Conservation (phyloP, 1,284 basidiomycete species). For the Ceratobasidium papillatum region DNA sequence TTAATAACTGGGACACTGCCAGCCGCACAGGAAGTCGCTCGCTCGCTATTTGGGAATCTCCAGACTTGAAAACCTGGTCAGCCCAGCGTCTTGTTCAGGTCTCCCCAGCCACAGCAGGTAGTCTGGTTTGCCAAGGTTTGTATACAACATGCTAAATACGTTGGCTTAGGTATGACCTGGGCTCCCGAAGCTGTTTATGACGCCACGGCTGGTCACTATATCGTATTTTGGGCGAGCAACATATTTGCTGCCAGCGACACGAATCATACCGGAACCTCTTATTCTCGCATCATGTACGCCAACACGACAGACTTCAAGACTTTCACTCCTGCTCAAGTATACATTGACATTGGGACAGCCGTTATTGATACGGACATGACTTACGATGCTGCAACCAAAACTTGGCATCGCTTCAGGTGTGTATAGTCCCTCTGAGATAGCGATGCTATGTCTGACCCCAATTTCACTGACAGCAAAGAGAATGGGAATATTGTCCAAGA, state of each 20-base stretch:
- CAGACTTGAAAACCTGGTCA: slow-evolving; percentile 32
- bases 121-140: background rate
- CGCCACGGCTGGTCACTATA: slow-evolving; percentile 7
- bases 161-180: slow-evolving; percentile 15
- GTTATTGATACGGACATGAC: slow-evolving; percentile 22
- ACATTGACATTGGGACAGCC: slow-evolving; percentile 28
- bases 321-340: slow-evolving; percentile 30
- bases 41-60: slow-evolving; percentile 31
- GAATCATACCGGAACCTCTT: slow-evolving; percentile 28
- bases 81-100: slow-evolving; percentile 26
- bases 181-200: slow-evolving; percentile 35
- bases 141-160: background rate
- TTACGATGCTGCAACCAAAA: slow-evolving; percentile 31
- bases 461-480: slow-evolving; percentile 4
- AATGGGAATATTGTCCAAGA: slow-evolving; percentile 34
- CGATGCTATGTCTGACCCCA: background rate
- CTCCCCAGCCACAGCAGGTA: slow-evolving; percentile 31
- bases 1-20: slow-evolving; percentile 35
- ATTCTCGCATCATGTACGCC: slow-evolving; percentile 32
- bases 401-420: slow-evolving; percentile 36
- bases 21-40: slow-evolving; percentile 34
- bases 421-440: background rate
- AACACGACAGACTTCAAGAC: slow-evolving; percentile 33
- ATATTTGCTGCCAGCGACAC: slow-evolving; percentile 31
- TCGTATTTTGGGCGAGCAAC: slow-evolving; percentile 36